Conservation (phyloP, 2,329 filamentous ascomycete genomes). For the Microdochium bolleyi region DNA sequence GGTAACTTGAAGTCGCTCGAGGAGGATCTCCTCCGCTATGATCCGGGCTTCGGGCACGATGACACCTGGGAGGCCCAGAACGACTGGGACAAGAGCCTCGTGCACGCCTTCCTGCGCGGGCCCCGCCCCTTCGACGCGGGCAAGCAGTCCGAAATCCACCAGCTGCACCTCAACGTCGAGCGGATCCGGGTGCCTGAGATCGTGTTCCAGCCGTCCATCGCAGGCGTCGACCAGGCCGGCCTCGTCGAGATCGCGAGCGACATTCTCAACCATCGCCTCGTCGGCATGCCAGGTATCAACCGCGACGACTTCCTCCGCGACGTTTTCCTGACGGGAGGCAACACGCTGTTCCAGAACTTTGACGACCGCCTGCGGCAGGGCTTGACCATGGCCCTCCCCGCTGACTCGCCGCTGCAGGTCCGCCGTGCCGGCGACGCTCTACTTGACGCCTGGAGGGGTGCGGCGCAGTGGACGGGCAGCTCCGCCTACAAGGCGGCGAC, state of each 20-base stretch:
- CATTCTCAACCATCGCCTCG: constrained; percentile 78
- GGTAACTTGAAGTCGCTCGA: constrained; percentile 70
- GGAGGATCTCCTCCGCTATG: constrained; percentile 75
- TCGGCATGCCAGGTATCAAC: constrained; percentile 34
- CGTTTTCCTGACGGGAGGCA: constrained; percentile 91
- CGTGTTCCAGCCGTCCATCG: constrained; percentile 86
- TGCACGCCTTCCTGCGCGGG: constrained; percentile 86
- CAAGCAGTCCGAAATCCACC: constrained; percentile 71
- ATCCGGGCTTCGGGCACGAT: constrained; percentile 84
- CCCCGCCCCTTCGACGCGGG: constrained; percentile 79
- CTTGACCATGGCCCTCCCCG: constrained; percentile 63
- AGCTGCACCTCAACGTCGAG: constrained; percentile 94
- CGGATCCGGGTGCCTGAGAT: constrained; percentile 91
- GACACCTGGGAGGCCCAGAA: constrained; percentile 86
- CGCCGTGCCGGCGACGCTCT: constrained; percentile 68
- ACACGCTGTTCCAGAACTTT: constrained; percentile 78
- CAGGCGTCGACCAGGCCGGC: constrained; percentile 87
- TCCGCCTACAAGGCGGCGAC: constrained; percentile 53
- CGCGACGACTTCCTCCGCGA: constrained; percentile 71
- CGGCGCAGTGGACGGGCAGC: constrained; percentile 72
- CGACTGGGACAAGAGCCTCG: constrained; percentile 87
- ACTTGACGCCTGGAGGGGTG: constrained; percentile 89
- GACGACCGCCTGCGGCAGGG: constrained; percentile 73
- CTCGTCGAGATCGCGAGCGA: constrained; percentile 87
- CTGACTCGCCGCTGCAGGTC: constrained; percentile 58